A percentile compares a stretch with the other conserved stretches of the same genome.
Conservation (phyloP, 1,284 basidiomycete species). For the Peniophora sp. region DNA sequence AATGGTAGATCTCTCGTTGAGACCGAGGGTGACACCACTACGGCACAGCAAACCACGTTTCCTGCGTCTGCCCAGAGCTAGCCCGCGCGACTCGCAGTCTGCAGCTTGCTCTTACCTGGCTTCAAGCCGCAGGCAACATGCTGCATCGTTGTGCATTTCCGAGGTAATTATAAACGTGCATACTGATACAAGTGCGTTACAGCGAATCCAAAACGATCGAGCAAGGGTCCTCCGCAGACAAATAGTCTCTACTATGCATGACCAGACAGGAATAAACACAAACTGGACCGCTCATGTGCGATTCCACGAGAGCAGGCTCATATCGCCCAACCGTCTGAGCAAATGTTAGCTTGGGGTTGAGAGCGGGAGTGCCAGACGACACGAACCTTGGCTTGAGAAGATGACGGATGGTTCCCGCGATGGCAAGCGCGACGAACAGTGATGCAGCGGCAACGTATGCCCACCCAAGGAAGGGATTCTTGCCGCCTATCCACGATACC, state of each 20-base stretch:
- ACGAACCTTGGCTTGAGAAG: constrained; percentile 85
- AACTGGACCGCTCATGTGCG: constrained; percentile 24
- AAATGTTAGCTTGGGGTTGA: constrained; percentile 1
- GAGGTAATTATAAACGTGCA: constrained; percentile 2
- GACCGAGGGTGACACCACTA: too few relatives aligned
- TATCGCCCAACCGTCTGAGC: constrained; percentile 68
- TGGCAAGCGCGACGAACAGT: constrained; percentile 82
- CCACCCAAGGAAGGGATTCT: constrained; percentile 96
- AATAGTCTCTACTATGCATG: not conserved
- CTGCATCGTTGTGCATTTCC: too few relatives aligned
- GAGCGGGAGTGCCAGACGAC: constrained; percentile 10
- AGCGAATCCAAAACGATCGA: not conserved
- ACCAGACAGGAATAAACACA: constrained; percentile 5
- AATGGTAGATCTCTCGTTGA: too few relatives aligned
- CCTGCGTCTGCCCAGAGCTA: too few relatives aligned
- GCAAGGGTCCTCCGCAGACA: not conserved
- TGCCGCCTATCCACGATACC: constrained; percentile 96
- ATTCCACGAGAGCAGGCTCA: constrained; percentile 85
- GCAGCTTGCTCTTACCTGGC: too few relatives aligned
- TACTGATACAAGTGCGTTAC: constrained; percentile 3
- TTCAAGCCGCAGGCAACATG: too few relatives aligned
- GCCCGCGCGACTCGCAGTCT: too few relatives aligned
- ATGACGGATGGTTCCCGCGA: constrained; percentile 88
- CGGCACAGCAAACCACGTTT: too few relatives aligned
- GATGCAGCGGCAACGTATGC: constrained; percentile 89